These are phyloP conservation scores for Dendrobium huoshanense DNA, from an alignment of 106 monocot species.

Conservation along the genomic window DNA sequence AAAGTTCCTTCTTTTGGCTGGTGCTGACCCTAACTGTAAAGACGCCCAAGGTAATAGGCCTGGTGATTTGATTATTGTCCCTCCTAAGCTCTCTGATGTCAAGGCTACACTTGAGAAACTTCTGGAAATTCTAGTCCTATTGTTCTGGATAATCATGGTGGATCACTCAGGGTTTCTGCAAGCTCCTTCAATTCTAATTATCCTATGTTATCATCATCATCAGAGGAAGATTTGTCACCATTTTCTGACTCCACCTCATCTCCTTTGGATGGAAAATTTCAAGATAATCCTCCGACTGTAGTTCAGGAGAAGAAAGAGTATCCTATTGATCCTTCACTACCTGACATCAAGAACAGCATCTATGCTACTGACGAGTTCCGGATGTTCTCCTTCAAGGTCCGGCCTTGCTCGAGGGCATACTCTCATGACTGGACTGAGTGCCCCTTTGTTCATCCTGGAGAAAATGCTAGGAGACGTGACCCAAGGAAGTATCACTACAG, in stretches of 20 bases:
- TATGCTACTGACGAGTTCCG: constrained; percentile 7
- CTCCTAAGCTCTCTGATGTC: not conserved
- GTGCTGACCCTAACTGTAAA: constrained; percentile 1
- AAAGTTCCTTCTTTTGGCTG: constrained; percentile 18
- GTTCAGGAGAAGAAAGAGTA: constrained; percentile 11
- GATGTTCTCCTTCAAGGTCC: constrained; percentile 13
- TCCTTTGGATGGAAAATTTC: not conserved
- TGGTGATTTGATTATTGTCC: constrained; percentile 3
- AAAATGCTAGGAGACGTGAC: constrained; percentile 9
- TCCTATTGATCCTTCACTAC: constrained; percentile 6
- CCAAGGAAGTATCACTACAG: constrained; percentile 13
- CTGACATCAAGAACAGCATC: constrained; percentile 11
- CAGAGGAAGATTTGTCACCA: constrained; percentile 4
- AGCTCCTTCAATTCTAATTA: constrained; percentile 8
- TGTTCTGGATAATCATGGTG: not conserved
- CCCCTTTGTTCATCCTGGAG: constrained; percentile 12
- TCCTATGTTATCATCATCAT: not conserved
- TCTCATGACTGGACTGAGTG: constrained; percentile 15
- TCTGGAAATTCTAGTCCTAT: not conserved
- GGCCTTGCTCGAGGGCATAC: constrained; percentile 11
- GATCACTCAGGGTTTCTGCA: not conserved
- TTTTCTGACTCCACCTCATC: constrained; percentile 1
- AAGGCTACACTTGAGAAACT: constrained; percentile 7
- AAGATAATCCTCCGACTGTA: not conserved
- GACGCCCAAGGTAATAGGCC: constrained; percentile 7